phyloP scores from a whole-genome alignment of 2,329 filamentous ascomycete species.

The Botrytis tulipae region DNA sequence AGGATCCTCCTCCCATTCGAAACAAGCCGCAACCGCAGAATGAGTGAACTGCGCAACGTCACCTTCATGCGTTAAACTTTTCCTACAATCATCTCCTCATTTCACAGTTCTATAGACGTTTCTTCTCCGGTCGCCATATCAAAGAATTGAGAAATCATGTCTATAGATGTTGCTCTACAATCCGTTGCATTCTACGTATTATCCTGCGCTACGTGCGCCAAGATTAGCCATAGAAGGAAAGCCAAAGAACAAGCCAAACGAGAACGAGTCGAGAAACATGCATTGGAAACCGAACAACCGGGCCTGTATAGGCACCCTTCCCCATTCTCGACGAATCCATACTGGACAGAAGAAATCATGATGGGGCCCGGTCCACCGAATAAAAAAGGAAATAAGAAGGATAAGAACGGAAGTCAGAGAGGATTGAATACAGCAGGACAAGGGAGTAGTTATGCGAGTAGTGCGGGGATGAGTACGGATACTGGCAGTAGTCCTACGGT shows the following conservation, averaged over 20 bases:
- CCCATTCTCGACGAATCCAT: slow-evolving; percentile 82
- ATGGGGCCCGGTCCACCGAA: slow-evolving; percentile 74
- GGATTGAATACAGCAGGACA: slow-evolving; percentile 57
- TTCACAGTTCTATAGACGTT: not conserved
- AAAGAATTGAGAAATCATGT: slow-evolving; percentile 41
- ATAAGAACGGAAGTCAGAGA: slow-evolving; percentile 57
- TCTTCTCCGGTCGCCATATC: not conserved
- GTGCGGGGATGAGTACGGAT: slow-evolving; percentile 39
- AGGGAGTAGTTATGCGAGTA: slow-evolving; percentile 50
- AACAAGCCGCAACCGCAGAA: slow-evolving; percentile 11
- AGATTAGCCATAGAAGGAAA: slow-evolving; percentile 67
- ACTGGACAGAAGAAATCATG: slow-evolving; percentile 83
- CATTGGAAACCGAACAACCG: slow-evolving; percentile 66
- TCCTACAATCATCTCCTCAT: not conserved
- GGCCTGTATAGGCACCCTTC: slow-evolving; percentile 74
- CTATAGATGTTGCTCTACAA: slow-evolving; percentile 61
- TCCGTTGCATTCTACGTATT: slow-evolving; percentile 76
- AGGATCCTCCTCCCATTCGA: slow-evolving; percentile 13
- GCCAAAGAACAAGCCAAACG: slow-evolving; percentile 68
- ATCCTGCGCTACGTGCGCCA: slow-evolving; percentile 75
- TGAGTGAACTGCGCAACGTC: slow-evolving; percentile 13
- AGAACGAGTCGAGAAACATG: slow-evolving; percentile 64
- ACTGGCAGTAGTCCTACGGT: slow-evolving; percentile 46
- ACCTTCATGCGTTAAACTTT: slow-evolving; percentile 17
- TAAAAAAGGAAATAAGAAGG: slow-evolving; percentile 50